These are phyloP conservation scores for Narthecium ossifragum DNA, from an alignment of 106 monocot species.

Conservation along the genomic window DNA sequence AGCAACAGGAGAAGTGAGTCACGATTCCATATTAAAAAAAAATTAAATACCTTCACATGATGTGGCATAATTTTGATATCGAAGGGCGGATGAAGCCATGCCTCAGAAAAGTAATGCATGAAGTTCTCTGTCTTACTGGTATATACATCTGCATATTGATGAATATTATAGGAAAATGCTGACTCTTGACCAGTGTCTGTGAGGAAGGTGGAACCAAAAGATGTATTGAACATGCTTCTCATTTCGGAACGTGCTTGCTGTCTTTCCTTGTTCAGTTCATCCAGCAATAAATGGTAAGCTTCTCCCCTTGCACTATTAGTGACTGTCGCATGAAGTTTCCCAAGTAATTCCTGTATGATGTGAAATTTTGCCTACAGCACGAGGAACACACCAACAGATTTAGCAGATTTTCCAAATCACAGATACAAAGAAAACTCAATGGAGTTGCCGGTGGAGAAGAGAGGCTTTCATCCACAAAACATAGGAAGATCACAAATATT, in stretches of 20 bases:
- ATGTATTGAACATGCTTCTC: constrained; percentile 74
- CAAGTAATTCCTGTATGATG: constrained; percentile 84
- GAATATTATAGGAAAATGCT: constrained; percentile 86
- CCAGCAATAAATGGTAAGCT: constrained; percentile 23
- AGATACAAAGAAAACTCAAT: too few species aligned
- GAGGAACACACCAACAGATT: too few species aligned
- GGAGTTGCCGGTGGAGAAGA: too few species aligned
- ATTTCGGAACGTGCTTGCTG: constrained; percentile 39
- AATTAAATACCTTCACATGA: constrained; percentile 70
- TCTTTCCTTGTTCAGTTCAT: constrained; percentile 72
- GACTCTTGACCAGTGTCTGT: constrained; percentile 95
- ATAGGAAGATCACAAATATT: too few species aligned
- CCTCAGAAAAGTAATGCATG: constrained; percentile 48
- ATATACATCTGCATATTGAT: constrained; percentile 95
- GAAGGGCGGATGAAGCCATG: constrained; percentile 93
- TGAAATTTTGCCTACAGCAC: constrained; percentile 73
- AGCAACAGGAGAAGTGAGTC: too few species aligned
- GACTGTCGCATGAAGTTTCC: constrained; percentile 58
- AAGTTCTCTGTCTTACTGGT: constrained; percentile 96
- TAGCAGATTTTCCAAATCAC: too few species aligned
- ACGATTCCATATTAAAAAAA: not conserved
- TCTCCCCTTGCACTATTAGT: constrained; percentile 32
- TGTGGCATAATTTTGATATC: constrained; percentile 99
- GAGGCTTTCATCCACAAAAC: too few species aligned
- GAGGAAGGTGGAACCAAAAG: constrained; percentile 86